Evolutionary conservation across 2,329 filamentous ascomycete genomes (phyloP).

Genomic region (Dothideomycetes sp.): DNA sequence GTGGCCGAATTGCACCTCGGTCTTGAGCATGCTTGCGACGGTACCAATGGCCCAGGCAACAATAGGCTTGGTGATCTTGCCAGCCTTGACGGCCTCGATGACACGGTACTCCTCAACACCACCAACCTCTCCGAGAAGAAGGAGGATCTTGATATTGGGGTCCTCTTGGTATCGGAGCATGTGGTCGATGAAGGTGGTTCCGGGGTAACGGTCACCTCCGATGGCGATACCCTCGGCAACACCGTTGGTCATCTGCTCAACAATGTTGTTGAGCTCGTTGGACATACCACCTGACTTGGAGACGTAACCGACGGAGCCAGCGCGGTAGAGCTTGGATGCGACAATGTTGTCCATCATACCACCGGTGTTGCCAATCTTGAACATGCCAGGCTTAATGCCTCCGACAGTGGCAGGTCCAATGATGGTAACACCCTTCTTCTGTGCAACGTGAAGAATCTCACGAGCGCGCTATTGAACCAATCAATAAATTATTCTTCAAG

Average conservation of each 20-base stretch:
- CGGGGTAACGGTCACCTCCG: conserved; percentile 96
- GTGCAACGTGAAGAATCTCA: conserved; percentile 91
- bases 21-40: conserved; percentile 99
- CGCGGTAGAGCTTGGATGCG: conserved; percentile 98
- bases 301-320: conserved; percentile 96
- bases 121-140: conserved; percentile 95
- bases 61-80: conserved; percentile 93
- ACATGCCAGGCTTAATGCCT: conserved; percentile 98
- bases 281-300: conserved; percentile 99
- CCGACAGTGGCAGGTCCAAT: conserved; percentile 97
- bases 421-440: conserved; percentile 98
- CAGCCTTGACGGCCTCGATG: conserved; percentile 92
- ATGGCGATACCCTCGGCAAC: conserved; percentile 99
- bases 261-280: conserved; percentile 99
- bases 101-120: conserved; percentile 99
- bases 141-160: conserved; percentile 92
- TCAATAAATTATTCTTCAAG: conserved; percentile 1
- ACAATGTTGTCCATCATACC: conserved; percentile 99
- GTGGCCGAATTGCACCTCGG: conserved; percentile 98
- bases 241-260: conserved; percentile 90
- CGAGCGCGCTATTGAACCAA: conserved; percentile 65
- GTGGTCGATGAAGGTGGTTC: conserved; percentile 99
- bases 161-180: conserved; percentile 92
- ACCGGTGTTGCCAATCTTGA: conserved; percentile 99
- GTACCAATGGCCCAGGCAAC: conserved; percentile 99